Evolutionary conservation across 2,329 filamentous ascomycete genomes (phyloP).

Genomic region (Colletotrichum melonis): DNA sequence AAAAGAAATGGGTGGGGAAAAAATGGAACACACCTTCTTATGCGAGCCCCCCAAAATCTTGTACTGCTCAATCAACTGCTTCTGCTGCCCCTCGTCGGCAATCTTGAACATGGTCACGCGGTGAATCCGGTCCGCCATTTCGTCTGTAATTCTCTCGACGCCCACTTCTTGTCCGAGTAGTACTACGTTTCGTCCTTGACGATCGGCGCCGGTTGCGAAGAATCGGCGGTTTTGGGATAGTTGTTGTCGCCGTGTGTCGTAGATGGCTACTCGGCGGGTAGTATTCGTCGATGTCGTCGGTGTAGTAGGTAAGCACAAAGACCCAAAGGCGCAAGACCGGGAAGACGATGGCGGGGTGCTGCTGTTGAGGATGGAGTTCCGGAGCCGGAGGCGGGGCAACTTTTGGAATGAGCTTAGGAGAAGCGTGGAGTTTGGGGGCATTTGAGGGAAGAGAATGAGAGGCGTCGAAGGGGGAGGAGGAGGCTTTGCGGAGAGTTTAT

Average conservation of each 20-base stretch:
- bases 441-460: not conserved
- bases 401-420: not conserved
- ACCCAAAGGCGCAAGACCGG: not conserved
- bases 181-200: not conserved
- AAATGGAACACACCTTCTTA: slow-evolving; percentile 51
- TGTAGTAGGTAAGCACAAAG: not conserved
- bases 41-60: slow-evolving; percentile 51
- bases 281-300: not conserved
- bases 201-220: not conserved
- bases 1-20: not conserved
- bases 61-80: slow-evolving; percentile 58
- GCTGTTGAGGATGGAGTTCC: not conserved
- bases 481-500: slow-evolving; percentile 22
- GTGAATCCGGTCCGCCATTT: slow-evolving; percentile 57
- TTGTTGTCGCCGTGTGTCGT: not conserved
- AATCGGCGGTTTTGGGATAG: not conserved
- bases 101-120: slow-evolving; percentile 67
- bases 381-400: not conserved
- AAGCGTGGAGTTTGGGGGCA: not conserved
- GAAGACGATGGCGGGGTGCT: not conserved
- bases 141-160: slow-evolving; percentile 20
- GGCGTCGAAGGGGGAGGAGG: not conserved
- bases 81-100: slow-evolving; percentile 55
- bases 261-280: not conserved
- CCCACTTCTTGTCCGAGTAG: not conserved